A percentile compares a stretch with the other conserved stretches of the same genome.
Evolutionary conservation across 2,329 filamentous ascomycete species (phyloP).

Genomic region (Bipolaris bicolor): DNA sequence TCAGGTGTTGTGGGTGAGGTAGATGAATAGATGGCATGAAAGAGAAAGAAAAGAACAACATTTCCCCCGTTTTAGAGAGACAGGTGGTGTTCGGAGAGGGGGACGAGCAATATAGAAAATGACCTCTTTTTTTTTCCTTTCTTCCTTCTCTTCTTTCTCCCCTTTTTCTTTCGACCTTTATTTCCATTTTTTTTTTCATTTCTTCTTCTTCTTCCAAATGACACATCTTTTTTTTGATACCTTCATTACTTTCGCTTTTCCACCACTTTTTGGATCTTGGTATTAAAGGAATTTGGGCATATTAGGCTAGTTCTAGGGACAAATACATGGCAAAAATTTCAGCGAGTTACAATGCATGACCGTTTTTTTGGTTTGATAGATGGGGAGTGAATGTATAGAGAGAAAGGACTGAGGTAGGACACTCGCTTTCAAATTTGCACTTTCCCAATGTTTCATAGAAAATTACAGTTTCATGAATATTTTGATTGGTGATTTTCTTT

Average conservation of each 20-base stretch:
- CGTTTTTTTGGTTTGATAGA: too few relatives aligned
- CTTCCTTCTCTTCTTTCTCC: not conserved
- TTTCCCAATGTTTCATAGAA: too few relatives aligned
- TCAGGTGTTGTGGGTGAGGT: not conserved
- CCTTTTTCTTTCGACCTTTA: too few relatives aligned
- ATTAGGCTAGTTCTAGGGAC: too few relatives aligned
- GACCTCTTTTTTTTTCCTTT: not conserved
- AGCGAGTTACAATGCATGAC: too few relatives aligned
- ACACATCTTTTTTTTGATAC: not conserved
- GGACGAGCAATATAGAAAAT: not conserved
- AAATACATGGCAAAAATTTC: too few relatives aligned
- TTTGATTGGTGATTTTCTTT: too few relatives aligned
- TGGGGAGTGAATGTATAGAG: too few relatives aligned
- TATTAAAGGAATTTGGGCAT: not conserved
- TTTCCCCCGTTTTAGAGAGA: too few relatives aligned
- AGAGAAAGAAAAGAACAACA: not conserved
- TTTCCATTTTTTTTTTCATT: not conserved
- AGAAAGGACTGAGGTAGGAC: too few relatives aligned
- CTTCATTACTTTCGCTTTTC: not conserved
- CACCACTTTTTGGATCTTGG: not conserved
- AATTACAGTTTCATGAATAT: too few relatives aligned
- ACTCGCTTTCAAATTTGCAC: too few relatives aligned
- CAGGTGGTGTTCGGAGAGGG: not conserved
- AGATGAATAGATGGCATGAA: not conserved
- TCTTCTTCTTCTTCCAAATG: not conserved